Evolutionary conservation across 257 asterid genomes (phyloP).

Genomic region (Ilex asprella): DNA sequence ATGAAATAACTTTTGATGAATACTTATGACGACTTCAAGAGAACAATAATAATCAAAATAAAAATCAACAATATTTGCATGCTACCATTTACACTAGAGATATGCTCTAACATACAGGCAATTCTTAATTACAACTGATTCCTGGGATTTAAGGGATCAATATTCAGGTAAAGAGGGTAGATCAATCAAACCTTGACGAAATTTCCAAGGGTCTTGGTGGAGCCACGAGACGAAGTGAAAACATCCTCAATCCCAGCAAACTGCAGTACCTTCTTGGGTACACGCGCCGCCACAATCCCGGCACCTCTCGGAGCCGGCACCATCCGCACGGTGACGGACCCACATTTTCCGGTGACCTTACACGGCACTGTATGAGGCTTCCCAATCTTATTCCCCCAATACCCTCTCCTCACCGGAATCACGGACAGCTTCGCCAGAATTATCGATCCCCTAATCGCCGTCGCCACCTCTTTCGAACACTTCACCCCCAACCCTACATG

Average conservation of each 20-base stretch:
- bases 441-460: constrained; percentile 80
- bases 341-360: constrained; percentile 90
- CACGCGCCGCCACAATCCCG: constrained; percentile 89
- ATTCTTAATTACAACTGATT: not conserved
- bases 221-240: constrained; percentile 79
- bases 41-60: no score
- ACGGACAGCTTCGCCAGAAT: constrained; percentile 72
- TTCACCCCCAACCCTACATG: constrained; percentile 87
- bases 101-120: no score
- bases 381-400: constrained; percentile 92
- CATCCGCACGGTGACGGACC: constrained; percentile 84
- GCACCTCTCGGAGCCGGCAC: constrained; percentile 93
- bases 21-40: no score
- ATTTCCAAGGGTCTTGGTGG: constrained; percentile 87
- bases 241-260: constrained; percentile 92
- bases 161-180: no score
- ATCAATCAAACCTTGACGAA: constrained; percentile 59
- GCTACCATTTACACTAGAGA: no score
- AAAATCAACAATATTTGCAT: no score
- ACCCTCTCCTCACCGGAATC: constrained; percentile 85
- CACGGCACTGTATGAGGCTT: constrained; percentile 89
- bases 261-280: constrained; percentile 83
- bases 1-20: no score
- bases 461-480: constrained; percentile 89
- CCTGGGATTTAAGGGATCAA: not conserved